phyloP scores from a whole-genome alignment of 768 basidiomycete species.

The Panellus pusillus region DNA sequence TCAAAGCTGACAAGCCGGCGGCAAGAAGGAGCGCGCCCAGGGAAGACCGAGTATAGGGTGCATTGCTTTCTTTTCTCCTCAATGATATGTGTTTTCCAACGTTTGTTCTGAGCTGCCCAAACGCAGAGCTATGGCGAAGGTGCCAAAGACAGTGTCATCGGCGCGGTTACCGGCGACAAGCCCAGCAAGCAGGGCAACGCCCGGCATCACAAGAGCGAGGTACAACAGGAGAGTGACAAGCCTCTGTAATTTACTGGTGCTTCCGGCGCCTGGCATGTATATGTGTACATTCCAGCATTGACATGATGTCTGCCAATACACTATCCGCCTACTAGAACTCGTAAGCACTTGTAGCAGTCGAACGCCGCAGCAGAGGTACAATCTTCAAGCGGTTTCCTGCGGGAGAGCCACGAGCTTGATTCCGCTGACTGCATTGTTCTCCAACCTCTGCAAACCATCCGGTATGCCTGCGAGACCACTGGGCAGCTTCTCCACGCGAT shows the following conservation, averaged over 20 bases:
- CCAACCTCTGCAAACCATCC: constrained; percentile 34
- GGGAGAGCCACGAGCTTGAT: constrained; percentile 16
- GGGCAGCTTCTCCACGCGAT: constrained; percentile 40
- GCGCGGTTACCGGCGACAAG: constrained; percentile 40
- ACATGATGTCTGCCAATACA: too few relatives aligned
- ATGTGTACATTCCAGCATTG: too few relatives aligned
- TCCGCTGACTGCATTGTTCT: constrained; percentile 10
- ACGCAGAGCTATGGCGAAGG: constrained; percentile 40
- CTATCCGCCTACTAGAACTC: too few relatives aligned
- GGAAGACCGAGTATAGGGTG: constrained; percentile 34
- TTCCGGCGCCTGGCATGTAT: too few relatives aligned
- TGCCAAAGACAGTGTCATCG: constrained; percentile 33
- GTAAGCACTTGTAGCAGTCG: too few relatives aligned
- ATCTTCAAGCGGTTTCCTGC: constrained; percentile 2
- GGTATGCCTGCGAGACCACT: constrained; percentile 46
- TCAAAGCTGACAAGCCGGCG: constrained; percentile 33
- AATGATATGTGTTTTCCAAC: too few relatives aligned
- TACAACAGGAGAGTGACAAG: constrained; percentile 48
- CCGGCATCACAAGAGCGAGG: constrained; percentile 48
- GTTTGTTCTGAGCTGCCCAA: constrained; percentile 24
- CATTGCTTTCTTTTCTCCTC: too few relatives aligned
- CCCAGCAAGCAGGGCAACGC: constrained; percentile 43
- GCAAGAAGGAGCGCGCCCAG: constrained; percentile 38
- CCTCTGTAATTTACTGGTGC: too few relatives aligned
- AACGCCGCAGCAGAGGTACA: too few relatives aligned